Conservation (phyloP, 352 stramenopile genomes). For the Globisporangium abappressorium region DNA sequence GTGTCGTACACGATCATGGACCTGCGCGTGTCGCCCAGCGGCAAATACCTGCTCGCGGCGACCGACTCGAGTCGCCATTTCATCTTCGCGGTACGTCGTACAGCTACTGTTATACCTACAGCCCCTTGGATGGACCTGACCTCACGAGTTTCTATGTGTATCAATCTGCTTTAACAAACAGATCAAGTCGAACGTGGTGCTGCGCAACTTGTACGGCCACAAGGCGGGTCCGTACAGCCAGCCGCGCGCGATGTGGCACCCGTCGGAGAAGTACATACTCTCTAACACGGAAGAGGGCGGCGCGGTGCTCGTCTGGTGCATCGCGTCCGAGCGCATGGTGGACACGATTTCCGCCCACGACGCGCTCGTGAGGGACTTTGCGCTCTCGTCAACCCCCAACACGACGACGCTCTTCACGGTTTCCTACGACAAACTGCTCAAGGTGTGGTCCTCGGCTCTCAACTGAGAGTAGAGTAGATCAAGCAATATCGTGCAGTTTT, state of each 20-base stretch:
- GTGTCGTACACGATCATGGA: conserved; percentile 89
- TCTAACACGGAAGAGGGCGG: conserved; percentile 79
- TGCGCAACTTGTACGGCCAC: conserved; percentile 82
- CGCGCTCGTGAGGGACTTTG: conserved; percentile 57
- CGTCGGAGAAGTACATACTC: conserved; percentile 81
- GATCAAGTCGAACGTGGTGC: conserved; percentile 59
- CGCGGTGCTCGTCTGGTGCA: conserved; percentile 61
- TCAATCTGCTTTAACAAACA: conserved; percentile 14
- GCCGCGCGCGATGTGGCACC: conserved; percentile 66
- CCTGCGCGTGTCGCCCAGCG: conserved; percentile 60
- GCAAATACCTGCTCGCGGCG: conserved; percentile 76
- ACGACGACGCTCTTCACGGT: conserved; percentile 47
- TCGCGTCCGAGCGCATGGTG: conserved; percentile 77
- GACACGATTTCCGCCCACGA: conserved; percentile 68
- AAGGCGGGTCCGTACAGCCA: conserved; percentile 83
- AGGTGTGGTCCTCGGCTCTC: conserved; percentile 41
- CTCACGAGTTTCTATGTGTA: conserved; percentile 8
- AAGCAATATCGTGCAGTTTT: background rate
- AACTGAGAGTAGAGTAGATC: background rate
- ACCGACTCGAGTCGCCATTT: conserved; percentile 84
- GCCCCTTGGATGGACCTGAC: background rate
- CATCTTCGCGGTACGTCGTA: conserved; percentile 52
- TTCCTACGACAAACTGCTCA: conserved; percentile 80
- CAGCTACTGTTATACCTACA: background rate
- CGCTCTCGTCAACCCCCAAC: background rate